Conservation (phyloP, 1,284 basidiomycete genomes). For the Apiotrichum porosum region DNA sequence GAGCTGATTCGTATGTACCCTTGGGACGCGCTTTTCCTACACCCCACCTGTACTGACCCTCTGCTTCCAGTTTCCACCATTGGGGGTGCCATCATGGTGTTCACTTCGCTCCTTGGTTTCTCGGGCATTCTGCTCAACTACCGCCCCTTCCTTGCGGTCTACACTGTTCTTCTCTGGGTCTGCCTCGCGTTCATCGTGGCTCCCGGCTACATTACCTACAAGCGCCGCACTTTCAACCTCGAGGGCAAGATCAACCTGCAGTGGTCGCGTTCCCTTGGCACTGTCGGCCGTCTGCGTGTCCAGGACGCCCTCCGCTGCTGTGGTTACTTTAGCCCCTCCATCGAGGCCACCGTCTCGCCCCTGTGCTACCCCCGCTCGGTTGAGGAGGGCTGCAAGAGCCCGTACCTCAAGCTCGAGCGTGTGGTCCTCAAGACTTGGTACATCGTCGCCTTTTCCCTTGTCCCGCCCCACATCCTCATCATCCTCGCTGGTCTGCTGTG, state of each 20-base stretch:
- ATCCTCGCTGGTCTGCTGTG: slow-evolving; percentile 62
- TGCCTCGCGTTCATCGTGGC: slow-evolving; percentile 59
- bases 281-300: slow-evolving; percentile 56
- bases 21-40: background rate
- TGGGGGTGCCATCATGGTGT: slow-evolving; percentile 54
- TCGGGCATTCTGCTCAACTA: slow-evolving; percentile 68
- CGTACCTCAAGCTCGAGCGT: slow-evolving; percentile 60
- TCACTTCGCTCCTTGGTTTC: slow-evolving; percentile 62
- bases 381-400: slow-evolving; percentile 64
- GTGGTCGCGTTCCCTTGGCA: slow-evolving; percentile 59
- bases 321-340: slow-evolving; percentile 61
- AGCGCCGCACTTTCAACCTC: slow-evolving; percentile 61
- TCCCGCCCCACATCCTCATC: slow-evolving; percentile 61
- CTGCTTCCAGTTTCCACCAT: slow-evolving; percentile 66
- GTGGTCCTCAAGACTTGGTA: slow-evolving; percentile 57
- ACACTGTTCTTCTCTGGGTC: slow-evolving; percentile 66
- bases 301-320: slow-evolving; percentile 65
- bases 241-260: slow-evolving; percentile 67
- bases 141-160: slow-evolving; percentile 65
- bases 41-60: slow-evolving; percentile 22
- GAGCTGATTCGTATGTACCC: slow-evolving; percentile 55
- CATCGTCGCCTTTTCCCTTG: slow-evolving; percentile 60
- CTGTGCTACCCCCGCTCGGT: slow-evolving; percentile 62
- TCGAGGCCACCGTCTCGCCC: slow-evolving; percentile 62
- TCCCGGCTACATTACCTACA: slow-evolving; percentile 68